Percentiles rank a stretch among this genome's conserved stretches.
These are phyloP conservation scores for Simplicillium aogashimaense DNA, from an alignment of 2,329 filamentous ascomycete species.

Conservation along the genomic window DNA sequence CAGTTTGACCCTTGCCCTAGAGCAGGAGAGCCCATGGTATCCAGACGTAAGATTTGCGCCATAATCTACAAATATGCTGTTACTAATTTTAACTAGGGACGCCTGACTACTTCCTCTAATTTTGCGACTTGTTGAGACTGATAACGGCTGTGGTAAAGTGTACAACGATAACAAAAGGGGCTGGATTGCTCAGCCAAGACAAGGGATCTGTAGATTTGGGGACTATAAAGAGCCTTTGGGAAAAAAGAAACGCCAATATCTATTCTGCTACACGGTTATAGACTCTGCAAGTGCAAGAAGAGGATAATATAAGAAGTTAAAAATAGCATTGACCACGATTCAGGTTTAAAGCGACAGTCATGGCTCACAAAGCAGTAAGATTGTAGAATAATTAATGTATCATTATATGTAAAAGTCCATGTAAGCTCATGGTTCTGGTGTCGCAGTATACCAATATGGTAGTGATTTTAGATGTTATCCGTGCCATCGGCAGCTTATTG, in stretches of 20 bases:
- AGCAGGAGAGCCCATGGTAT: constrained; percentile 98
- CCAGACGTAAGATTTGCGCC: constrained; percentile 54
- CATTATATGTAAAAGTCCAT: constrained; percentile 4
- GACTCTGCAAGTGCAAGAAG: no score
- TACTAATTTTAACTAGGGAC: constrained; percentile 44
- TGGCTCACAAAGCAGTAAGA: no score
- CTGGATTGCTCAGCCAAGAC: neutral
- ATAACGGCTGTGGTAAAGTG: constrained; percentile 5
- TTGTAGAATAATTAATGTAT: neutral
- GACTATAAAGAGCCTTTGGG: no score
- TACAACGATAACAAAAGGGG: neutral
- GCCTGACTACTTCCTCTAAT: constrained; percentile 96
- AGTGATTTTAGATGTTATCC: neutral
- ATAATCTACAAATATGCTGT: neutral
- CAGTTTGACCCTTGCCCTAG: constrained; percentile 98
- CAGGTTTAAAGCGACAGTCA: no score
- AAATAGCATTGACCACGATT: neutral
- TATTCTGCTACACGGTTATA: no score
- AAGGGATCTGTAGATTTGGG: no score
- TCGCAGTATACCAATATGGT: neutral
- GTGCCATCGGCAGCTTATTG: constrained; percentile 1
- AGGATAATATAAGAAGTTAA: constrained; percentile 4
- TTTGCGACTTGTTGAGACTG: constrained; percentile 8
- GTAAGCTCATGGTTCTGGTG: constrained; percentile 7
- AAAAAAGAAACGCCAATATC: no score